A percentile compares a stretch with the other conserved stretches of the same genome.
Evolutionary conservation across 2,329 filamentous ascomycete genomes (phyloP).

Genomic region (Pseudogymnoascus sp.): DNA sequence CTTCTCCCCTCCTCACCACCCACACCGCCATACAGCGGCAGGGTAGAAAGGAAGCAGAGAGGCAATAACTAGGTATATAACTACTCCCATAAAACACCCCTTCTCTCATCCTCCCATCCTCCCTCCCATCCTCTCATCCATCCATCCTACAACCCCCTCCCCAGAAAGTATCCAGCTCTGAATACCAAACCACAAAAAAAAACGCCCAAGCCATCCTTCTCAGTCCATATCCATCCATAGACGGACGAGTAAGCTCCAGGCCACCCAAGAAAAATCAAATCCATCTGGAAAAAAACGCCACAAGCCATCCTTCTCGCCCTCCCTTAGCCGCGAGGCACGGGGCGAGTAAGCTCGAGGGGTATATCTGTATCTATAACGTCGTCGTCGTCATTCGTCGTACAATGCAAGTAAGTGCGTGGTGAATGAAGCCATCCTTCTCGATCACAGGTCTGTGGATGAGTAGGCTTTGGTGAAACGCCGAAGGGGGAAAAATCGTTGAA

Average conservation of each 20-base stretch:
- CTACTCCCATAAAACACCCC: neutral
- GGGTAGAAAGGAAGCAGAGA: too few species aligned
- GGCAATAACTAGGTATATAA: neutral
- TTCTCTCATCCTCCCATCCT: neutral
- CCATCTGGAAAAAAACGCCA: neutral
- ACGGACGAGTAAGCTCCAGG: neutral
- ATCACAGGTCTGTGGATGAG: neutral
- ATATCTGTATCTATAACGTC: neutral
- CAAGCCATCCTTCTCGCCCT: constrained; percentile 3
- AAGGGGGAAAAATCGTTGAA: neutral
- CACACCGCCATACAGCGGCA: too few species aligned
- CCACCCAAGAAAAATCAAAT: neutral
- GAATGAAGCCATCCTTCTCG: neutral
- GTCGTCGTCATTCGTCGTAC: neutral
- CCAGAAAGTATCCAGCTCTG: neutral
- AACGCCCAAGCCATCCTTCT: constrained; percentile 5
- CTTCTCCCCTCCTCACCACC: too few species aligned
- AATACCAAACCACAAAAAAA: neutral
- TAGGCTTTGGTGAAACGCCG: neutral
- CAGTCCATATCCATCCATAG: neutral
- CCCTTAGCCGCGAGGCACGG: neutral
- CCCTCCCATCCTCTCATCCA: neutral
- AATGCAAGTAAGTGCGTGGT: neutral
- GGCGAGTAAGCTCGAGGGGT: neutral
- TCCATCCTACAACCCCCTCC: neutral